phyloP scores from a whole-genome alignment of 306 rosid genomes.

The Vicia sativa region DNA sequence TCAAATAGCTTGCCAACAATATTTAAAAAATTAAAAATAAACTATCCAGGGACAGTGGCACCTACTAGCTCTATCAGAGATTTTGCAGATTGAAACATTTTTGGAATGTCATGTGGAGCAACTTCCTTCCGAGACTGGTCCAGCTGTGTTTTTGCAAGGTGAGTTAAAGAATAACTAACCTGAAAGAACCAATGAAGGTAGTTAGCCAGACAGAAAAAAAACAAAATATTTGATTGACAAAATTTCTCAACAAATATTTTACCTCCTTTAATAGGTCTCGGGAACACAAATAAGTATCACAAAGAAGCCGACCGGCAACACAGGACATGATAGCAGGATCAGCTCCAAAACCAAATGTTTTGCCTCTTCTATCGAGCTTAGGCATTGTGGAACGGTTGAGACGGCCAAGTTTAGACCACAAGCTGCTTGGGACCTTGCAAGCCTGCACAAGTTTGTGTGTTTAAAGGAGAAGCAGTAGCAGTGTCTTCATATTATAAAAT shows the following conservation, averaged over 20 bases:
- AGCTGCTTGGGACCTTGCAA: constrained; percentile 70
- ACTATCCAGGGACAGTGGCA: constrained; percentile 37
- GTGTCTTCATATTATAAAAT: constrained; percentile 30
- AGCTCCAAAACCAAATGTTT: constrained; percentile 84
- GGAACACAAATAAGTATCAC: constrained; percentile 88
- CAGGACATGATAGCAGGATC: constrained; percentile 91
- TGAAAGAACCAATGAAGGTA: constrained; percentile 47
- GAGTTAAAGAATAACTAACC: constrained; percentile 91
- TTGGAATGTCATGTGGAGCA: constrained; percentile 75
- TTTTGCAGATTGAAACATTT: constrained; percentile 73
- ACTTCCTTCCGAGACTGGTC: constrained; percentile 86
- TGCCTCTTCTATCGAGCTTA: constrained; percentile 67
- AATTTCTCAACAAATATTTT: constrained; percentile 36
- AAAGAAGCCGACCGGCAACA: constrained; percentile 89
- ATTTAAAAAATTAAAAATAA: neutral
- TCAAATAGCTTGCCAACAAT: neutral
- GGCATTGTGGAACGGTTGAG: constrained; percentile 92
- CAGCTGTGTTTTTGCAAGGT: constrained; percentile 89
- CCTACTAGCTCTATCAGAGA: constrained; percentile 81
- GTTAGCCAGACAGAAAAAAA: constrained; percentile 38
- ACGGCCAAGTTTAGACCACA: constrained; percentile 97
- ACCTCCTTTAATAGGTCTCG: constrained; percentile 98
- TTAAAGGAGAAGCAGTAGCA: constrained; percentile 11
- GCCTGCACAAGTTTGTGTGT: constrained; percentile 50
- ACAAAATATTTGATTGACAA: neutral